Percentiles rank a stretch among this genome's conserved stretches.
These are phyloP conservation scores for Echeveria elegans DNA, from an alignment of 164 flowering plant species.

Conservation along the genomic window DNA sequence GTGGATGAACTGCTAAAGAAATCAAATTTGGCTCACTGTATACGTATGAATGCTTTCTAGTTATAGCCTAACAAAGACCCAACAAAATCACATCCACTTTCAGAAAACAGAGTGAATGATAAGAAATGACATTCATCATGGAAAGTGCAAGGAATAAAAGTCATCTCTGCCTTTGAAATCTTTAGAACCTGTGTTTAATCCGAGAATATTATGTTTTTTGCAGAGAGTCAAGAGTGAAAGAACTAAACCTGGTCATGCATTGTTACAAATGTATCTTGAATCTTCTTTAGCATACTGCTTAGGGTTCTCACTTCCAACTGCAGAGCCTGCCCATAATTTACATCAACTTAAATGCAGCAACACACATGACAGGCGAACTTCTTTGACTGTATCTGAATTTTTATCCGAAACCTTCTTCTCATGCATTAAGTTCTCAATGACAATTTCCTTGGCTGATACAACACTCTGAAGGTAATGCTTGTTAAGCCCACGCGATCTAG, in stretches of 20 bases:
- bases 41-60: background rate
- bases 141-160: too few relatives aligned
- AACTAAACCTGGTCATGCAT: conserved; percentile 20
- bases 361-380: background rate
- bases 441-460: conserved; percentile 35
- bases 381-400: too few relatives aligned
- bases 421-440: conserved; percentile 33
- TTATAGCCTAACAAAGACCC: too few relatives aligned
- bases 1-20: background rate
- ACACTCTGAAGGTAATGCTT: conserved; percentile 42
- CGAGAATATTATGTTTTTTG: background rate
- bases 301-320: conserved; percentile 34
- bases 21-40: background rate
- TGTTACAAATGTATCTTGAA: conserved; percentile 28
- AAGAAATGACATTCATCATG: too few relatives aligned
- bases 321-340: conserved; percentile 34
- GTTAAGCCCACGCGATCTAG: conserved; percentile 19
- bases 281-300: conserved; percentile 27
- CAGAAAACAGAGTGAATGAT: too few relatives aligned
- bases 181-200: too few relatives aligned
- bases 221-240: background rate
- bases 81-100: too few relatives aligned
- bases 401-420: conserved; percentile 44
- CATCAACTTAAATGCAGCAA: conserved; percentile 8
- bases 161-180: too few relatives aligned